phyloP scores from a whole-genome alignment of 345 rosid species.

The Pelargonium nanum region DNA sequence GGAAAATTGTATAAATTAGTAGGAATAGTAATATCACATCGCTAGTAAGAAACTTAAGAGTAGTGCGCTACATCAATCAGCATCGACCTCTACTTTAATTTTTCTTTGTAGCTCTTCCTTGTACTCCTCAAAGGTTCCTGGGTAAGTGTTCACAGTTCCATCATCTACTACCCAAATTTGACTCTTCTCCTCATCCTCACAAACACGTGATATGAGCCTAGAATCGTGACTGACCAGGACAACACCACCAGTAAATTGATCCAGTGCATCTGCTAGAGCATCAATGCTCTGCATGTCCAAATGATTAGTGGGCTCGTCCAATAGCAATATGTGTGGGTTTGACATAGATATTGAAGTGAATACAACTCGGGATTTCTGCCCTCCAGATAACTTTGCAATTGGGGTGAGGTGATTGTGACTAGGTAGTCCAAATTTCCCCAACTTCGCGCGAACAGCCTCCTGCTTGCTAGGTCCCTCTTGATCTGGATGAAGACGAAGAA shows the following conservation, averaged over 20 bases:
- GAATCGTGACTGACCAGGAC: constrained; percentile 94
- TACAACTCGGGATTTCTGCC: constrained; percentile 88
- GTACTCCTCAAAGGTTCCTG: constrained; percentile 71
- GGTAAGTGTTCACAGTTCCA: constrained; percentile 52
- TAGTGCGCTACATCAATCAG: not conserved
- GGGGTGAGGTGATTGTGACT: constrained; percentile 88
- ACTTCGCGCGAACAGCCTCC: constrained; percentile 95
- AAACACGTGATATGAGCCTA: constrained; percentile 76
- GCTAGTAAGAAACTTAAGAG: too few species aligned
- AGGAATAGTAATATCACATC: not conserved
- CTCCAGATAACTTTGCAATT: constrained; percentile 79
- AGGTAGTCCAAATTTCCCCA: constrained; percentile 87
- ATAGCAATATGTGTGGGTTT: constrained; percentile 71
- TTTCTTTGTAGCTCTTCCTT: constrained; percentile 75
- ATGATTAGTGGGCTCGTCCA: constrained; percentile 95
- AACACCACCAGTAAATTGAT: constrained; percentile 84
- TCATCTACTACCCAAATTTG: constrained; percentile 86
- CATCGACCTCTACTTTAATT: constrained; percentile 67
- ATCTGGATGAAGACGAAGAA: constrained; percentile 88
- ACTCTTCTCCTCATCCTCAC: constrained; percentile 80
- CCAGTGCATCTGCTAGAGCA: constrained; percentile 85
- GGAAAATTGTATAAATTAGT: constrained; percentile 5
- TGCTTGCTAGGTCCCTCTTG: constrained; percentile 94
- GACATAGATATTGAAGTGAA: constrained; percentile 94
- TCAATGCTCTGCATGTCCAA: constrained; percentile 96